A percentile compares a stretch with the other conserved stretches of the same genome.
Conservation (phyloP, 164 flowering plant genomes). For the Vitis rotundifolia region DNA sequence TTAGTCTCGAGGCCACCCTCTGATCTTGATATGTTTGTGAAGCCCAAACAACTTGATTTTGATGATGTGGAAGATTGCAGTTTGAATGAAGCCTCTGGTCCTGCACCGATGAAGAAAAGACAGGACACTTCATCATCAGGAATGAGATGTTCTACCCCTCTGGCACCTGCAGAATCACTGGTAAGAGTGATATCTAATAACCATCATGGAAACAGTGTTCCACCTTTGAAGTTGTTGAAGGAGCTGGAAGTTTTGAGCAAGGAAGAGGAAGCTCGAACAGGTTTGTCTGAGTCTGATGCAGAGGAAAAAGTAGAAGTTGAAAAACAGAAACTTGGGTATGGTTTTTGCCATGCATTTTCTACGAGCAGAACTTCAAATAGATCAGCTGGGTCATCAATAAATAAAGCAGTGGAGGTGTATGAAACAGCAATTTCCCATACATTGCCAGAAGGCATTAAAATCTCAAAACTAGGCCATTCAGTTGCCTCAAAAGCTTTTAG, state of each 20-base stretch:
- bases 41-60: conserved; percentile 57
- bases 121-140: conserved; percentile 10
- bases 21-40: conserved; percentile 24
- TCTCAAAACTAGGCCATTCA: conserved; percentile 2
- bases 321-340: conserved; percentile 1
- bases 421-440: background rate
- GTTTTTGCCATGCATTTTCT: conserved; percentile 1
- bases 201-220: conserved; percentile 6
- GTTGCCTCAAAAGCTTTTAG: background rate
- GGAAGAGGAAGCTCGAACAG: conserved; percentile 13
- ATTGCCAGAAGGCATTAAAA: conserved; percentile 1
- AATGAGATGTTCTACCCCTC: background rate
- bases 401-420: conserved; percentile 4
- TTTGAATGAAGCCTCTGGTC: conserved; percentile 14
- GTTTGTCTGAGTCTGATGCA: conserved; percentile 8
- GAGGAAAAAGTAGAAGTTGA: conserved; percentile 12
- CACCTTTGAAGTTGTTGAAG: conserved; percentile 6
- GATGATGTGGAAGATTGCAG: conserved; percentile 36
- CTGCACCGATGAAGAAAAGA: conserved; percentile 12
- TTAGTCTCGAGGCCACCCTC: conserved; percentile 14
- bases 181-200: background rate
- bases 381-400: conserved; percentile 8
- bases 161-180: conserved; percentile 14
- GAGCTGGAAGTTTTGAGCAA: conserved; percentile 15
- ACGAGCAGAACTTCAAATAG: conserved; percentile 7